Base-by-base conservation (phyloP, 352 stramenopile genomes). In the Phytophthora colocasiae region DNA sequence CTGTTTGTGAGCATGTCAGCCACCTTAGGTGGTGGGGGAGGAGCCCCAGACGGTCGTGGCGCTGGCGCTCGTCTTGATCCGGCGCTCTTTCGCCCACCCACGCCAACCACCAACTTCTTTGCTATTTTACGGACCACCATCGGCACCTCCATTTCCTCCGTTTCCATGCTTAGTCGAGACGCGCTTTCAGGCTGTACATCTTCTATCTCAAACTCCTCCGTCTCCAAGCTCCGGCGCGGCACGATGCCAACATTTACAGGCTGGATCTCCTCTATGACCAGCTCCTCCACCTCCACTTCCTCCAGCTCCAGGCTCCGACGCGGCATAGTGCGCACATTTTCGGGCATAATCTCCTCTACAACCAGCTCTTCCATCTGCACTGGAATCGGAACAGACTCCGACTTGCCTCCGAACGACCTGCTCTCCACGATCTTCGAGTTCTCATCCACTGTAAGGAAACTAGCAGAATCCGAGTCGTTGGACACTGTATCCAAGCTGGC, bases 301-400 rank as follows among this genome's bases (percentile, higher is more conserved):
- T 66, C 36, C 36, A 69, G 12, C 14, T 73, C 63, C 51, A 69
- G 63, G 17, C 67, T 75, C n/a, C 63, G 67, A 19, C 57, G 67
- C 14, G 63, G 54, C 6, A 75, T 52, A 1, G 62, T 72, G 12
- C 63, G 58, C n/a, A 71, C 24, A 19, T 57, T 75, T 27, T 77
- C 69, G 4, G 80, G 77, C 41, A 72, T 58, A 27, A 90, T 61
- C 52, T 92, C 78, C 53, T 89, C 77, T 26, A 90, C 74, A 48
- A 76, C 68, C 10, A 88, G 47, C 14, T 81, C 79, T 27, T 84
- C 77, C 45, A 88, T 52, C 43, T 71, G 66, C 32, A 78, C 56
- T 46, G 71, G 63, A 43, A 75, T 50, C 2, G 59, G 55, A 26
- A 29, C 41, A 24, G 34, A 32, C 5, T 63, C 48, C 2, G 45